Evolutionary conservation across 1,284 basidiomycete genomes (phyloP), one percentile per base, ranked within the genome.

Genomic region (Vanrija pseudolonga): DNA sequence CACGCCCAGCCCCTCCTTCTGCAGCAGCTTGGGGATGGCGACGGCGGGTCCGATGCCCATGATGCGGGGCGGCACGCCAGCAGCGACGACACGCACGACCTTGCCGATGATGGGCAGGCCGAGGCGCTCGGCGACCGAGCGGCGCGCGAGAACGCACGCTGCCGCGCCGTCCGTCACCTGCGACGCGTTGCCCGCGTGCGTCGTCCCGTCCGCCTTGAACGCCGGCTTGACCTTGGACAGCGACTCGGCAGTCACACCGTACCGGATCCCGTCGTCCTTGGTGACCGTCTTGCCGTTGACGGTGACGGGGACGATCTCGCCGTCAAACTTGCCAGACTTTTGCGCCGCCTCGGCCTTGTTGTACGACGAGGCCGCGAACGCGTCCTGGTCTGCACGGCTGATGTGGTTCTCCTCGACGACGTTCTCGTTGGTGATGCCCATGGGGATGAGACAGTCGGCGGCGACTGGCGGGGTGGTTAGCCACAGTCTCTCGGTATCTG

Each of bases 121-220:
- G 60, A 92, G 86, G 64, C 84, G 85, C 76, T 87, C 85, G 17
- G 93, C 93, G 36, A 85, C 82, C 36, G 85, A 87, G 47, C 93
- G 85, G 57, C 90, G 84, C 26, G 89, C 82, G 55, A 96, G 85
- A 49, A 97, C 77, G 49, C 96, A 90, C 0, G 92, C 92, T 37
- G 92, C 90, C n/a, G 93, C 93, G 56, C 93, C 93, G 67, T 97
- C 94, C 23, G 89, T 91, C 47, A 97, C 84, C 73, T 95, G 92
- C 19, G 87, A 91, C 3, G 91, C 88, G 75, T 91, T 95, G 28
- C 58, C 58, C 40, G 58, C 58, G 26, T 42, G 43, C 24, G 58
- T 60, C 17, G 52, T 56, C 4, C 93, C 94, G 26, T 82, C 78
- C 5, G 91, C 92, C 42, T 84, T 77, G 77, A 96, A 96, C 11